A percentile compares a stretch with the other conserved stretches of the same genome.
Evolutionary conservation across 129 eudicot species (phyloP).

Genomic region (Artemisia tridentata): DNA sequence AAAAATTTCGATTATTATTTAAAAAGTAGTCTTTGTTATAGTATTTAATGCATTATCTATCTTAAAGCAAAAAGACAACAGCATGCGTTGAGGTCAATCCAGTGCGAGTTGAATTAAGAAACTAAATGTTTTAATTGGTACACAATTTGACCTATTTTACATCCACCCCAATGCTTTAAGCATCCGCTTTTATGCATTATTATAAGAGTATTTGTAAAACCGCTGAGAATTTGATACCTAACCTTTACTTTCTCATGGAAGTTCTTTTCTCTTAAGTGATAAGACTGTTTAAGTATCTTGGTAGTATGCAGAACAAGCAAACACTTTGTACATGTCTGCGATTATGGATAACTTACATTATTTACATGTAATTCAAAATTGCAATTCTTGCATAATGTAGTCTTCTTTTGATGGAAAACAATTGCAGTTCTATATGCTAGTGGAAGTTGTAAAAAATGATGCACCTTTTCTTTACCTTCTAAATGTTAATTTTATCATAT

Average conservation of each 20-base stretch:
- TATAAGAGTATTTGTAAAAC: not conserved
- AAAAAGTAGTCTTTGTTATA: not conserved
- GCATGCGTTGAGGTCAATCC: not conserved
- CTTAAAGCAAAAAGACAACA: not conserved
- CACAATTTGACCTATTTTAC: not conserved
- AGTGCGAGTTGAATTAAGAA: not conserved
- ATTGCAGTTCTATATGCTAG: not conserved
- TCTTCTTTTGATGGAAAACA: not conserved
- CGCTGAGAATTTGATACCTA: not conserved
- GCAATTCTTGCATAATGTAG: not conserved
- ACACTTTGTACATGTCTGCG: not conserved
- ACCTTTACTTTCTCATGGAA: not conserved
- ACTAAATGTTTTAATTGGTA: not conserved
- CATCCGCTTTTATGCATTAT: not conserved
- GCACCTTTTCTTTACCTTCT: slow-evolving; percentile 1
- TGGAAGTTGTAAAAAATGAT: not conserved
- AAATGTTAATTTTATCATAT: slow-evolving; percentile 23
- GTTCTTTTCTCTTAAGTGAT: not conserved
- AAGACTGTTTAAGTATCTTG: not conserved
- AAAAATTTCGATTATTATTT: not conserved
- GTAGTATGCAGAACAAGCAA: not conserved
- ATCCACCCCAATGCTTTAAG: not conserved
- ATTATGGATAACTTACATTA: not conserved
- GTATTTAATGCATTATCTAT: not conserved
- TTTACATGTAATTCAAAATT: not conserved